Conservation (phyloP, 2,329 filamentous ascomycete species). For the Monosporascus cannonballus region DNA sequence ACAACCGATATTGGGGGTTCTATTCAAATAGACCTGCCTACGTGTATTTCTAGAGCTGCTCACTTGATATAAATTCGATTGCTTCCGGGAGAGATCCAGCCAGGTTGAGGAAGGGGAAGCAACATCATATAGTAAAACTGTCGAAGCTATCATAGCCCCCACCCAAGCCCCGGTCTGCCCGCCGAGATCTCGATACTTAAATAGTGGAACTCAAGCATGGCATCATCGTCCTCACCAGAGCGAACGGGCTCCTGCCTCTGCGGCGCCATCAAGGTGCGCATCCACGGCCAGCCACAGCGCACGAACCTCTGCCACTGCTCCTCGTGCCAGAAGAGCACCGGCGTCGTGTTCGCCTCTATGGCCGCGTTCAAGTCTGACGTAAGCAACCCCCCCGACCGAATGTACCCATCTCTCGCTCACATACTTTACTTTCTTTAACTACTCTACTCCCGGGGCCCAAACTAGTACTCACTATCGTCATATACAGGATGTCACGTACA, state of each 20-base stretch:
- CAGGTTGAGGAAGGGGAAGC: too few relatives aligned
- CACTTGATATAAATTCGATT: too few relatives aligned
- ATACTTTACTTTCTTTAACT: background rate
- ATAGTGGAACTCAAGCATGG: too few relatives aligned
- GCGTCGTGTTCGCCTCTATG: constrained; percentile 8
- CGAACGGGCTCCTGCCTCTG: constrained; percentile 21
- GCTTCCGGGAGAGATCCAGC: too few relatives aligned
- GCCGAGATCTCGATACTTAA: too few relatives aligned
- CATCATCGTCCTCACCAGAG: background rate
- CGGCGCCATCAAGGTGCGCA: constrained; percentile 13
- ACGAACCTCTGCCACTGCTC: constrained; percentile 21
- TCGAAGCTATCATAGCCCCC: too few relatives aligned
- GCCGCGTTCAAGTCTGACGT: constrained; percentile 16
- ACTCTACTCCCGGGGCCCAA: background rate
- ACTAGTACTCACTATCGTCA: background rate
- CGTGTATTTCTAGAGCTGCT: too few relatives aligned
- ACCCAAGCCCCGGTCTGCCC: too few relatives aligned
- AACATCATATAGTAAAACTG: too few relatives aligned
- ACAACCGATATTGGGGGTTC: too few relatives aligned
- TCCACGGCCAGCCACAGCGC: constrained; percentile 11
- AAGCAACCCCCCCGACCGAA: background rate
- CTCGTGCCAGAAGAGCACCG: constrained; percentile 18
- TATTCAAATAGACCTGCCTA: too few relatives aligned
- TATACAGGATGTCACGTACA: constrained; percentile 13
- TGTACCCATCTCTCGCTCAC: background rate